Evolutionary conservation across 371 early-diverging fungal species (phyloP).

Genomic region (Mucor circinelloides): DNA sequence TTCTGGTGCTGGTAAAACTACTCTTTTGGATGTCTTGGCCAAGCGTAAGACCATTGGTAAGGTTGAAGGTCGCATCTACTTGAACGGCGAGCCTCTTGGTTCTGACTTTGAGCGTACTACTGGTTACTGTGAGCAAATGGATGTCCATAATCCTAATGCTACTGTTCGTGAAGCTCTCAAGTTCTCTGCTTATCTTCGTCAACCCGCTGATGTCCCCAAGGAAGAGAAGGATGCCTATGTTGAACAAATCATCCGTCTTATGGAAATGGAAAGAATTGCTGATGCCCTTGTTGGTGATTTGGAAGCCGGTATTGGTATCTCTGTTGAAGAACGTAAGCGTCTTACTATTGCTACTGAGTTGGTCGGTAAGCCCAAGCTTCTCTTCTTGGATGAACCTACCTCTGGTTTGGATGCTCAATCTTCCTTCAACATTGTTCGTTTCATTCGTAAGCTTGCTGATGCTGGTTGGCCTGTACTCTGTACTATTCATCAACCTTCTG

Average conservation of each 20-base stretch:
- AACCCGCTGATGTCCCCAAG: constrained; percentile 60
- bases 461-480: constrained; percentile 73
- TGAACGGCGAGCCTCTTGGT: constrained; percentile 61
- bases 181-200: constrained; percentile 74
- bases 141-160: constrained; percentile 70
- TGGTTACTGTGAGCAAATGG: constrained; percentile 85
- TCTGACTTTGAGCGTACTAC: constrained; percentile 72
- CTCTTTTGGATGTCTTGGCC: constrained; percentile 82
- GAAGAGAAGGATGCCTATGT: constrained; percentile 70
- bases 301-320: constrained; percentile 63
- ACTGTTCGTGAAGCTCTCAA: constrained; percentile 73
- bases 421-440: constrained; percentile 74
- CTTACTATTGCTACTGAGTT: constrained; percentile 74
- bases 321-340: constrained; percentile 69
- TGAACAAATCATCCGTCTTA: constrained; percentile 66
- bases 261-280: constrained; percentile 67
- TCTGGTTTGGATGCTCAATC: constrained; percentile 75
- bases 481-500: constrained; percentile 89
- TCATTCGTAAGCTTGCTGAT: constrained; percentile 73
- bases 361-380: constrained; percentile 74
- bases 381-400: constrained; percentile 89
- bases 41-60: constrained; percentile 81
- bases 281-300: constrained; percentile 65
- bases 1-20: constrained; percentile 90
- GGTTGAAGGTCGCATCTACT: constrained; percentile 70